Percentiles rank a stretch among this genome's conserved stretches.
These are phyloP conservation scores for Suillus subalutaceus DNA, from an alignment of 768 basidiomycete species.

Conservation along the genomic window DNA sequence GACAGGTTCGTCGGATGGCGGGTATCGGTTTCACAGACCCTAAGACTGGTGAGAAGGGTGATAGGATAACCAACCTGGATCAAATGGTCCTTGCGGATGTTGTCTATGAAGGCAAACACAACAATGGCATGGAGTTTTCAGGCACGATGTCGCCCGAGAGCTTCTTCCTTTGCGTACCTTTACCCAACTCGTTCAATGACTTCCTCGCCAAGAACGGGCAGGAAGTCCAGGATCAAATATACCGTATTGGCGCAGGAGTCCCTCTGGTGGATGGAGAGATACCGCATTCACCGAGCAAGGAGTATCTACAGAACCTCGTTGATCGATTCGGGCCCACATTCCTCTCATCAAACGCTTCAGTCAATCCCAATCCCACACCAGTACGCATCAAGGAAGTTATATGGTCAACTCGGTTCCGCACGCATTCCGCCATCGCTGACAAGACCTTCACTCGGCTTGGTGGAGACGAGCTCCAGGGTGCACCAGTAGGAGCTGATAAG, in stretches of 20 bases:
- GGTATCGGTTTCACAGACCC: conserved; percentile 51
- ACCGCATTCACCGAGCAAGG: conserved; percentile 39
- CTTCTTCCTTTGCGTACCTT: conserved; percentile 39
- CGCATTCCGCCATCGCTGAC: conserved; percentile 47
- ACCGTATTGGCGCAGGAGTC: conserved; percentile 45
- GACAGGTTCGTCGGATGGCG: conserved; percentile 44
- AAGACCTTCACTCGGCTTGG: conserved; percentile 37
- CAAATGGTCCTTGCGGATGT: conserved; percentile 54
- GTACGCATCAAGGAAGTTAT: conserved; percentile 39
- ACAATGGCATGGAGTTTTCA: conserved; percentile 11
- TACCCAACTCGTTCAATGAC: conserved; percentile 35
- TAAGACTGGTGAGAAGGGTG: conserved; percentile 26
- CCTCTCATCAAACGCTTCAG: conserved; percentile 38
- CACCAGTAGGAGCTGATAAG: not conserved
- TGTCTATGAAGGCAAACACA: conserved; percentile 27
- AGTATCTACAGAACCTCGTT: conserved; percentile 48
- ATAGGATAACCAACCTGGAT: conserved; percentile 28
- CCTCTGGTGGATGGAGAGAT: conserved; percentile 37
- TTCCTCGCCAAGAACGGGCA: conserved; percentile 16
- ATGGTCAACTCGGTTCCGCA: conserved; percentile 53
- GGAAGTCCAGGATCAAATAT: conserved; percentile 23
- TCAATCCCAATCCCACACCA: conserved; percentile 34
- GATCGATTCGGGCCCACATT: conserved; percentile 41
- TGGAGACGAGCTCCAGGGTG: not conserved
- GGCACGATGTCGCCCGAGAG: conserved; percentile 31